These are phyloP conservation scores for Thoreauomyces humboldtii DNA, from an alignment of 192 early-diverging fungal species.

Conservation along the genomic window DNA sequence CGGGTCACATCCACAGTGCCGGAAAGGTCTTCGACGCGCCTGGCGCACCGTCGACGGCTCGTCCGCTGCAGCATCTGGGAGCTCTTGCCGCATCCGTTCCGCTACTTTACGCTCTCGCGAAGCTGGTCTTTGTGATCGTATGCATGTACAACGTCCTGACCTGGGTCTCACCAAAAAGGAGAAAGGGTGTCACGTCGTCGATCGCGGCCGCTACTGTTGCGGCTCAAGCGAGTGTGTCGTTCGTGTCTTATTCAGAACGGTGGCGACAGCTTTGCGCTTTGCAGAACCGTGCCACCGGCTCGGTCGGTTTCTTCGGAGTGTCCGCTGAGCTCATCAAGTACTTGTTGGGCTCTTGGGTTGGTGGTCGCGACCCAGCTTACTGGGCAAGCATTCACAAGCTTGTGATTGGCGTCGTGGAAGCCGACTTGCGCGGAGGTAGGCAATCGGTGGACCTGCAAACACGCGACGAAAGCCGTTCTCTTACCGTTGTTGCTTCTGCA, in stretches of 20 bases:
- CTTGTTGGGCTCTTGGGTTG: neutral
- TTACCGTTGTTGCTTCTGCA: neutral
- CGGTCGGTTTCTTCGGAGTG: neutral
- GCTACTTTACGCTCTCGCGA: neutral
- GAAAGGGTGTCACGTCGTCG: neutral
- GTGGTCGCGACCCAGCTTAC: neutral
- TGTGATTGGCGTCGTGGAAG: neutral
- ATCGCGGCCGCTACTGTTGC: neutral
- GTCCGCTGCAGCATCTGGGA: neutral
- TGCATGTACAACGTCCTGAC: neutral
- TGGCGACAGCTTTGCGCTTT: constrained; percentile 1
- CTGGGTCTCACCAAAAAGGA: neutral
- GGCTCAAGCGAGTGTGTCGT: neutral
- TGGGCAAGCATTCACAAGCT: neutral
- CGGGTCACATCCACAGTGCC: constrained; percentile 24
- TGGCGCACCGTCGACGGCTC: neutral
- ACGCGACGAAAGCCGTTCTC: neutral
- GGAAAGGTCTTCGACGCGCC: constrained; percentile 21
- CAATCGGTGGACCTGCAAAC: neutral
- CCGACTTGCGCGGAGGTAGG: constrained; percentile 6
- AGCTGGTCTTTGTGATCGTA: constrained; percentile 14
- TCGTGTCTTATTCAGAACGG: constrained; percentile 1
- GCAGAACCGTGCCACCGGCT: neutral
- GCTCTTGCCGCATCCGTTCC: constrained; percentile 2
- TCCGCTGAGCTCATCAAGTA: neutral